These are phyloP conservation scores for Adiantum capillusveneris DNA, from an alignment of 75 land plant genomes.

Conservation along the genomic window DNA sequence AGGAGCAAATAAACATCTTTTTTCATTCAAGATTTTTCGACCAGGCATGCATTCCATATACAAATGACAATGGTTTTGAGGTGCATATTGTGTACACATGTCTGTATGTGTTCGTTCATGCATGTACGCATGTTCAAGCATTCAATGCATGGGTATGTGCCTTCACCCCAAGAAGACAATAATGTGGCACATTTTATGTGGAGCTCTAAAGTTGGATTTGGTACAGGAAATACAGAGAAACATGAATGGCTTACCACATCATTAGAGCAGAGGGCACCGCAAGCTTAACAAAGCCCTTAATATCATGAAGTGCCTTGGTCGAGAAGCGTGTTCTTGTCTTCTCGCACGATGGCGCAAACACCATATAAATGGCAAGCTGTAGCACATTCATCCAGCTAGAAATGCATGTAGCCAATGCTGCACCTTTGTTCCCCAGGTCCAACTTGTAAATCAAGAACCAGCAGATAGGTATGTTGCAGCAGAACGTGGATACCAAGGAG, in stretches of 20 bases:
- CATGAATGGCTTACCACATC: constrained; percentile 78
- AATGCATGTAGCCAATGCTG: constrained; percentile 51
- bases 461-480: constrained; percentile 47
- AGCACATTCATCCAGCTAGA: constrained; percentile 59
- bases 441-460: constrained; percentile 46
- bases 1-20: neutral
- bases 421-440: constrained; percentile 38
- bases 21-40: no score
- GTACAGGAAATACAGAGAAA: no score
- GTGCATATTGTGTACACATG: no score
- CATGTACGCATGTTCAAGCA: no score
- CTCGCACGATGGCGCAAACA: constrained; percentile 29
- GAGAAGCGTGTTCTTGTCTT: constrained; percentile 37
- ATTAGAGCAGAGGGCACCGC: constrained; percentile 83
- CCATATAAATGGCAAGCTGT: constrained; percentile 35
- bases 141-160: no score
- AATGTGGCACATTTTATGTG: no score
- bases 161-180: no score
- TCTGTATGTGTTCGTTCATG: no score
- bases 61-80: no score
- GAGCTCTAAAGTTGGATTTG: no score
- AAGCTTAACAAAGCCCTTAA: constrained; percentile 37
- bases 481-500: constrained; percentile 15
- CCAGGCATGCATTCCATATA: no score
- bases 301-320: constrained; percentile 36